Conservation (phyloP, 495 filamentous ascomycete species). For the Penicillium ucsense region DNA sequence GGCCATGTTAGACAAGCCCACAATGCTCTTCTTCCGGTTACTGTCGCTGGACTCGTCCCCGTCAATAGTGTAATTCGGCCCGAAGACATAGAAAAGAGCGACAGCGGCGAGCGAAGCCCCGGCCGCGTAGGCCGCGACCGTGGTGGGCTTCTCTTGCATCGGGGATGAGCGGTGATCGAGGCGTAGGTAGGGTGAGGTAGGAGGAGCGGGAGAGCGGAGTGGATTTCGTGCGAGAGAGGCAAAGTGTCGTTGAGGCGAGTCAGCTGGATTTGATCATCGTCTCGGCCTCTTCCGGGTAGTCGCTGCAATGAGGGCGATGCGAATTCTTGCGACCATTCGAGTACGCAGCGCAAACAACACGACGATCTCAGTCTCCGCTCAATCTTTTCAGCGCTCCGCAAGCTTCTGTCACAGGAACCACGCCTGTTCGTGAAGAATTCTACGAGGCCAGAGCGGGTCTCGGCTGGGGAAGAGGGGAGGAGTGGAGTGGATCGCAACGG, state of each 20-base stretch:
- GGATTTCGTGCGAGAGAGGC: neutral
- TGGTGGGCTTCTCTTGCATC: slow-evolving; percentile 83
- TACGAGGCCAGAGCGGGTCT: slow-evolving; percentile 5
- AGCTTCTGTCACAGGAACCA: neutral
- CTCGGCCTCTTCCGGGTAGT: too few relatives aligned
- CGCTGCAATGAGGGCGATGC: too few relatives aligned
- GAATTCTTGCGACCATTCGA: slow-evolving; percentile 2
- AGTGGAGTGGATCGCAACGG: slow-evolving; percentile 16
- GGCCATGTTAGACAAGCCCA: slow-evolving; percentile 82
- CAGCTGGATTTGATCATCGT: neutral
- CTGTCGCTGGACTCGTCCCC: slow-evolving; percentile 52
- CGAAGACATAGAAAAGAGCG: slow-evolving; percentile 93
- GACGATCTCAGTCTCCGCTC: neutral
- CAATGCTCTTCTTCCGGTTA: slow-evolving; percentile 73
- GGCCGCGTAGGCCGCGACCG: slow-evolving; percentile 85
- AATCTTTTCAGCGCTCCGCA: neutral
- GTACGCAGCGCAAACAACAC: slow-evolving; percentile 1
- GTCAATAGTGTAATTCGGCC: slow-evolving; percentile 89
- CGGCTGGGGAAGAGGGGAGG: slow-evolving; percentile 12
- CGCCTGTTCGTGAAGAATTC: slow-evolving; percentile 2
- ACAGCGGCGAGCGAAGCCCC: slow-evolving; percentile 94
- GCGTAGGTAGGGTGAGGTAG: neutral
- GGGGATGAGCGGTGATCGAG: slow-evolving; percentile 6
- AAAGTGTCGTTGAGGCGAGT: slow-evolving; percentile 6
- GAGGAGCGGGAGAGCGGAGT: slow-evolving; percentile 2